Evolutionary conservation across 2,329 filamentous ascomycete species (phyloP).

Genomic region (Botrytis aclada): DNA sequence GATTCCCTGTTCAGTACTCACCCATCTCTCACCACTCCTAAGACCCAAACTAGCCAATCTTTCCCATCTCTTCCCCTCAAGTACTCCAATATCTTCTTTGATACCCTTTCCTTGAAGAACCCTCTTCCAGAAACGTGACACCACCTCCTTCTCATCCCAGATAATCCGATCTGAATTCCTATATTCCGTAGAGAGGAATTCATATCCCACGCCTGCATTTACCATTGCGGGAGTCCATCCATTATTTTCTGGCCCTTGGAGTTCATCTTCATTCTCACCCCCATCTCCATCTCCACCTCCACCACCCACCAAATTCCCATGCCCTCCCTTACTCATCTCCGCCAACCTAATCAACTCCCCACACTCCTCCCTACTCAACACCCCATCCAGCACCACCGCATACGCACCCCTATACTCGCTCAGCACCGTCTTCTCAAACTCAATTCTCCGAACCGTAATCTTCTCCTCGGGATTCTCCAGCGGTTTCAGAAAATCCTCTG

Average conservation of each 20-base stretch:
- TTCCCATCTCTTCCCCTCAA: slow-evolving; percentile 35
- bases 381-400: slow-evolving; percentile 57
- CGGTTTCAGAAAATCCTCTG: slow-evolving; percentile 47
- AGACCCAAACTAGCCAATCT: slow-evolving; percentile 38
- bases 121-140: slow-evolving; percentile 60
- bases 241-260: background rate
- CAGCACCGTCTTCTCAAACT: slow-evolving; percentile 51
- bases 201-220: slow-evolving; percentile 54
- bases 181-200: slow-evolving; percentile 55
- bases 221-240: slow-evolving; percentile 15
- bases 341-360: background rate
- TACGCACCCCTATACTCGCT: slow-evolving; percentile 53
- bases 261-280: no score
- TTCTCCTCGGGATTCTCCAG: slow-evolving; percentile 41
- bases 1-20: slow-evolving; percentile 42
- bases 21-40: slow-evolving; percentile 26
- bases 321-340: slow-evolving; percentile 16
- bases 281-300: background rate
- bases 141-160: slow-evolving; percentile 63
- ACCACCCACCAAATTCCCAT: background rate
- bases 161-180: slow-evolving; percentile 75
- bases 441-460: slow-evolving; percentile 45
- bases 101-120: slow-evolving; percentile 48
- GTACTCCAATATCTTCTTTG: slow-evolving; percentile 40
- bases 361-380: slow-evolving; percentile 11